phyloP scores from a whole-genome alignment of 169 alveolate species.

The Plasmodium yoelii region DNA sequence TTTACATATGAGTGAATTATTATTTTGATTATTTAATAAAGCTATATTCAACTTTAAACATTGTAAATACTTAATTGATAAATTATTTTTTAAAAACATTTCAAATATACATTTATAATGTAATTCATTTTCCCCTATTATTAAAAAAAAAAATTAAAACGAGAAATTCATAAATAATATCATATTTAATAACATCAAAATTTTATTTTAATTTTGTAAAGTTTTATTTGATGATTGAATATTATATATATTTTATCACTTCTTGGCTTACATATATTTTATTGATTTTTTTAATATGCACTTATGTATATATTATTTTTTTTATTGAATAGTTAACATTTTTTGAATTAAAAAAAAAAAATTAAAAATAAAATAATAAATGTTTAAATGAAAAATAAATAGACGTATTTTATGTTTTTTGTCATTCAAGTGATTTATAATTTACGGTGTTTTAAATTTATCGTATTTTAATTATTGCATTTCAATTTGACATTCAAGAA shows the following conservation, averaged over 20 bases:
- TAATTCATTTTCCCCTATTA: conserved; percentile 30
- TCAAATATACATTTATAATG: conserved; percentile 30
- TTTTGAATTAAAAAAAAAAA: not conserved
- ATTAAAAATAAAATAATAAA: no score
- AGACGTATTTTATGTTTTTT: no score
- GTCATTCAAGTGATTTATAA: no score
- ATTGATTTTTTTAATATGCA: not conserved
- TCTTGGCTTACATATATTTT: not conserved
- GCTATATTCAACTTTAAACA: conserved; percentile 49
- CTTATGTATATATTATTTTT: not conserved
- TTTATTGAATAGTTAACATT: not conserved
- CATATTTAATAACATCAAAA: conserved; percentile 10
- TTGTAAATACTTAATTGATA: conserved; percentile 21
- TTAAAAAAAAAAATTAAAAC: conserved; percentile 15
- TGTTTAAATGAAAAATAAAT: no score
- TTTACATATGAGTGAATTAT: conserved; percentile 9
- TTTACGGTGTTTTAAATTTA: no score
- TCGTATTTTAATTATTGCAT: no score
- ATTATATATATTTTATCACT: not conserved
- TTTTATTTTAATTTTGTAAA: conserved; percentile 3
- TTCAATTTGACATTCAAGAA: no score
- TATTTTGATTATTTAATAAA: conserved; percentile 14
- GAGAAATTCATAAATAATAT: not conserved
- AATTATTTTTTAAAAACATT: conserved; percentile 57
- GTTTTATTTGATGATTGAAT: not conserved